These are phyloP conservation scores for Penicillium silybi DNA, from an alignment of 495 filamentous ascomycete genomes.

Conservation along the genomic window DNA sequence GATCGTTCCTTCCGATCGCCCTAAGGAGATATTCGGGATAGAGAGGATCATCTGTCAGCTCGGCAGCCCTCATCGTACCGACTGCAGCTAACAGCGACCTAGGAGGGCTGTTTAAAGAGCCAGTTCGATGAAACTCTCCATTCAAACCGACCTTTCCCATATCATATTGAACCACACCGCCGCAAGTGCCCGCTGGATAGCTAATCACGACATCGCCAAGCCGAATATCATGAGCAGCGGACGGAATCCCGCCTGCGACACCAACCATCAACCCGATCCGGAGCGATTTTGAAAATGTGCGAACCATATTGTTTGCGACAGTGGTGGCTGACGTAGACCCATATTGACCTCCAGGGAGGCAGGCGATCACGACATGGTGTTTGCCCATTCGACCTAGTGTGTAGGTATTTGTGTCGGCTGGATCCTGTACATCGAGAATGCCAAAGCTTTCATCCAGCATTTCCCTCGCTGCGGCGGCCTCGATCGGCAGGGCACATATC, in stretches of 20 bases:
- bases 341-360: conserved; percentile 24
- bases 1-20: background rate
- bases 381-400: conserved; percentile 10
- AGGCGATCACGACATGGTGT: conserved; percentile 45
- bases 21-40: conserved; percentile 21
- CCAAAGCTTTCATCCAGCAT: conserved; percentile 22
- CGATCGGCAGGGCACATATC: conserved; percentile 23
- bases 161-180: conserved; percentile 24
- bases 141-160: conserved; percentile 12
- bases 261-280: conserved; percentile 48
- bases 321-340: conserved; percentile 32
- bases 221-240: conserved; percentile 7
- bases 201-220: conserved; percentile 26
- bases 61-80: conserved; percentile 7
- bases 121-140: conserved; percentile 23
- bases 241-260: conserved; percentile 39
- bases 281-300: conserved; percentile 35
- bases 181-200: conserved; percentile 5
- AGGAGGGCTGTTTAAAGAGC: conserved; percentile 26
- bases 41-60: conserved; percentile 7
- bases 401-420: conserved; percentile 29
- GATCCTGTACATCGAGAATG: background rate
- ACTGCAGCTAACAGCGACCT: conserved; percentile 17
- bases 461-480: conserved; percentile 16
- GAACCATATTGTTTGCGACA: conserved; percentile 31